Base-by-base conservation (phyloP, 129 eudicot genomes). In the Saussurea involucrata region DNA sequence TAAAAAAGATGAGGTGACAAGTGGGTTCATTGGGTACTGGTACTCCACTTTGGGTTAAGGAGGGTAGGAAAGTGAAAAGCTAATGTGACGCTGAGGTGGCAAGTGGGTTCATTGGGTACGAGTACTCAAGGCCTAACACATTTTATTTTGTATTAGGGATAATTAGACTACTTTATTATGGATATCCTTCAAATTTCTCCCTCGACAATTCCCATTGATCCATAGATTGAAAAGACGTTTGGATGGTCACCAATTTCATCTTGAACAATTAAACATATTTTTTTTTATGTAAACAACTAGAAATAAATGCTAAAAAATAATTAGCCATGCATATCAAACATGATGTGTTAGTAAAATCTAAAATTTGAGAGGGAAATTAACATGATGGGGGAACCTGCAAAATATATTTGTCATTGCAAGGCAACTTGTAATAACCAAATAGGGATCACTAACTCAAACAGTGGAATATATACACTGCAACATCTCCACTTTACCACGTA, bases 401-500 rank as follows among this genome's bases (percentile, higher is more conserved):
- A 58, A 58, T 21, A 8, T 9, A 58, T 58, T 58, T 58, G 65
- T 20, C 28, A 58, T 58, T 58, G 28, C 28, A 58, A 18, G 28
- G 65, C 65, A 58, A 58, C 20, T 58, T 58, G 65, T 58, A 58
- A 18, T 58, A 58, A 58, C 13, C 25, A 58, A 58, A 58, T 58
- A 8, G 21, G 13, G 65, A 22, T 58, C 25, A 58, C 25, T 58
- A 8, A 53, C 61, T 53, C 61, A 53, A 53, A 53, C 22, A 53
- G 61, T 53, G 61, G 61, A 53, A 53, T 53, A 53, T 53, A 53
- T 53, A 53, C 24, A 53, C 22, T 22, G 28, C 65, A 58, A 27
- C 65, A 58, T 58, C 27, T 58, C 65, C 65, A 58, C 65, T 58
- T 58, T 58, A 58, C 65, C 65, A 58, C 65, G 21, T 58, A 58